These are phyloP conservation scores for Zizania latifolia DNA, from an alignment of 176 grass and related monocot species.

Conservation along the genomic window DNA sequence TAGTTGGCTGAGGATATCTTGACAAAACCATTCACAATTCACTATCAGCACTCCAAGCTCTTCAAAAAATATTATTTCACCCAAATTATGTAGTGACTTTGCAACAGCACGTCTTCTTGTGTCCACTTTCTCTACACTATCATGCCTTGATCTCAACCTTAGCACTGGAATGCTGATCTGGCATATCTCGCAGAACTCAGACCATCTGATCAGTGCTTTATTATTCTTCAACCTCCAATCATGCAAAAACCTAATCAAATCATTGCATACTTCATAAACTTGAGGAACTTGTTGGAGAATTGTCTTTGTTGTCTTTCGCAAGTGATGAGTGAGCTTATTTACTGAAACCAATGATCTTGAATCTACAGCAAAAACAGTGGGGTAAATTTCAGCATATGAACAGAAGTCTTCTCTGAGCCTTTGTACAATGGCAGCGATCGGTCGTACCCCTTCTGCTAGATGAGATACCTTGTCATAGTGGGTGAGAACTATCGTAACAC, in stretches of 20 bases:
- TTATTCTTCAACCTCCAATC: constrained; percentile 66
- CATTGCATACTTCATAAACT: constrained; percentile 81
- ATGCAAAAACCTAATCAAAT: constrained; percentile 56
- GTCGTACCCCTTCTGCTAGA: constrained; percentile 43
- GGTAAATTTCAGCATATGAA: constrained; percentile 70
- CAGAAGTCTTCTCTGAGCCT: constrained; percentile 79
- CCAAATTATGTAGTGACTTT: constrained; percentile 61
- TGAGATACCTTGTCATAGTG: constrained; percentile 68
- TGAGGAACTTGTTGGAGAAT: constrained; percentile 65
- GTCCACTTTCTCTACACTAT: constrained; percentile 71
- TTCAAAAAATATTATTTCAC: constrained; percentile 80
- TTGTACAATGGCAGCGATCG: constrained; percentile 55
- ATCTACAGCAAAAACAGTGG: constrained; percentile 83
- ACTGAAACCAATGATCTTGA: constrained; percentile 74
- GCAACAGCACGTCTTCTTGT: constrained; percentile 47
- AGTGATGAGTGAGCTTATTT: constrained; percentile 64
- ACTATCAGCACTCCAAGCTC: constrained; percentile 69
- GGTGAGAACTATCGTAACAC: constrained; percentile 73
- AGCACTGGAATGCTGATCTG: constrained; percentile 60
- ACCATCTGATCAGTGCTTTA: constrained; percentile 66
- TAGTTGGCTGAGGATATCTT: constrained; percentile 55
- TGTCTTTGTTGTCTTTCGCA: constrained; percentile 62
- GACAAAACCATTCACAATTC: constrained; percentile 70
- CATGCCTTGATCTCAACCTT: constrained; percentile 66
- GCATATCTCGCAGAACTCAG: constrained; percentile 76